Conservation (phyloP, 2,329 filamentous ascomycete genomes). For the Zymoseptoria brevis region DNA sequence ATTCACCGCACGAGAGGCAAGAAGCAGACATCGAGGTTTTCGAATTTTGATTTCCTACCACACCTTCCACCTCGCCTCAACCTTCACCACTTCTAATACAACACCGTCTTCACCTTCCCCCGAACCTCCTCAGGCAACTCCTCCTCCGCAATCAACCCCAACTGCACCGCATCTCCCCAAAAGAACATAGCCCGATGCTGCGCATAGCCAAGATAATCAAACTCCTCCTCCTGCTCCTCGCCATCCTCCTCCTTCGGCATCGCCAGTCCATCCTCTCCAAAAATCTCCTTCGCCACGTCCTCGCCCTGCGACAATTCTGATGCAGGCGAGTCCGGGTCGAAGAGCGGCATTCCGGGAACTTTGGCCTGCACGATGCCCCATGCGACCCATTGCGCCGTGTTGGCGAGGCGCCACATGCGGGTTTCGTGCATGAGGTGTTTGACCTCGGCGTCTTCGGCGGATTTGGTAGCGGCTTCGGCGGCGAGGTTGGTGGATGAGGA, state of each 20-base stretch:
- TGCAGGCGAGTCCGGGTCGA: conserved; percentile 22
- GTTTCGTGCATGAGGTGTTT: conserved; percentile 68
- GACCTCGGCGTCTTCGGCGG: conserved; percentile 56
- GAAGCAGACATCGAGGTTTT: background rate
- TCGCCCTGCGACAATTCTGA: conserved; percentile 22
- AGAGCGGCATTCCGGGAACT: conserved; percentile 60
- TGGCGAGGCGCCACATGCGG: conserved; percentile 76
- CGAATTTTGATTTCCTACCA: background rate
- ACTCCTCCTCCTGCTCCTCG: conserved; percentile 61
- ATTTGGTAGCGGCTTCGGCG: conserved; percentile 44
- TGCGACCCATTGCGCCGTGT: conserved; percentile 83
- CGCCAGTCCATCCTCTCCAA: conserved; percentile 12
- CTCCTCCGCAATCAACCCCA: conserved; percentile 66
- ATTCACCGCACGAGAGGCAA: background rate
- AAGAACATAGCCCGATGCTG: conserved; percentile 89
- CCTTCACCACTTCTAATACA: conserved; percentile 42
- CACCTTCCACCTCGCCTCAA: background rate
- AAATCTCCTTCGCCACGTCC: conserved; percentile 23
- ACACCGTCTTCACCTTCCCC: conserved; percentile 59
- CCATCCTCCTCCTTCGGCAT: conserved; percentile 35
- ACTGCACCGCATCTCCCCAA: conserved; percentile 76
- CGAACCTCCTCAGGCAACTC: conserved; percentile 66
- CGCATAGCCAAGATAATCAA: conserved; percentile 87
- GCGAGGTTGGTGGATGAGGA: conserved; percentile 1
- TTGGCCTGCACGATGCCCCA: conserved; percentile 97